These are phyloP conservation scores for Prosopis cineraria DNA, from an alignment of 306 rosid species.

Conservation along the genomic window DNA sequence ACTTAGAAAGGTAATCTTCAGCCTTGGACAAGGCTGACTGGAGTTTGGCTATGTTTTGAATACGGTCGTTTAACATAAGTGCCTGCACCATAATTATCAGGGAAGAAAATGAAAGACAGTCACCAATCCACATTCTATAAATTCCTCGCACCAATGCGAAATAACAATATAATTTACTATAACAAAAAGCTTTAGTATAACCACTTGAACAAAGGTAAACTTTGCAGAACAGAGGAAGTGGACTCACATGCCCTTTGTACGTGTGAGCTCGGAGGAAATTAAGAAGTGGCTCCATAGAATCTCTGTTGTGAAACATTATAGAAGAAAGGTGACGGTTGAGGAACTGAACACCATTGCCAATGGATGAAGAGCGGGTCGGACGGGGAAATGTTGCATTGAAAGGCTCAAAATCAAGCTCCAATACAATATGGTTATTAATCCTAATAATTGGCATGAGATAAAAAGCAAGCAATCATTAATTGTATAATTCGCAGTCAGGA, in stretches of 20 bases:
- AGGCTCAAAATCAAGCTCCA: slow-evolving; percentile 95
- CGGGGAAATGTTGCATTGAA: slow-evolving; percentile 90
- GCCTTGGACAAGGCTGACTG: slow-evolving; percentile 77
- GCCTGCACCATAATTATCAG: slow-evolving; percentile 50
- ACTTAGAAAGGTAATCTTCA: slow-evolving; percentile 75
- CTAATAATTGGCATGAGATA: slow-evolving; percentile 43
- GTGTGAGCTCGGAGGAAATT: slow-evolving; percentile 86
- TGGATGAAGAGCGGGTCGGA: slow-evolving; percentile 82
- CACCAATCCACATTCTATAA: not conserved
- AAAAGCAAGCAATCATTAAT: not conserved
- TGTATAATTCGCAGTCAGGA: not conserved
- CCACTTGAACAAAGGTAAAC: slow-evolving; percentile 5
- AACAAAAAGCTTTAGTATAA: too few relatives aligned
- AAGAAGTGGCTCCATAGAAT: slow-evolving; percentile 77
- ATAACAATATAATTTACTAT: too few relatives aligned
- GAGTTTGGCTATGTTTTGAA: slow-evolving; percentile 63
- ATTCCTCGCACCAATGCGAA: too few relatives aligned
- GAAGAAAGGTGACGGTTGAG: slow-evolving; percentile 98
- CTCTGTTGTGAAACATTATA: slow-evolving; percentile 78
- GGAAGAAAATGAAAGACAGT: not conserved
- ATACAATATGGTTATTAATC: slow-evolving; percentile 44
- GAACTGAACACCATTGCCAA: slow-evolving; percentile 97
- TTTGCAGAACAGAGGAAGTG: slow-evolving; percentile 12
- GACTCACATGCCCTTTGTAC: slow-evolving; percentile 77
- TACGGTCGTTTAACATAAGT: slow-evolving; percentile 82